Base-by-base conservation (phyloP, 345 rosid genomes). In the Gossypium herbaceum region DNA sequence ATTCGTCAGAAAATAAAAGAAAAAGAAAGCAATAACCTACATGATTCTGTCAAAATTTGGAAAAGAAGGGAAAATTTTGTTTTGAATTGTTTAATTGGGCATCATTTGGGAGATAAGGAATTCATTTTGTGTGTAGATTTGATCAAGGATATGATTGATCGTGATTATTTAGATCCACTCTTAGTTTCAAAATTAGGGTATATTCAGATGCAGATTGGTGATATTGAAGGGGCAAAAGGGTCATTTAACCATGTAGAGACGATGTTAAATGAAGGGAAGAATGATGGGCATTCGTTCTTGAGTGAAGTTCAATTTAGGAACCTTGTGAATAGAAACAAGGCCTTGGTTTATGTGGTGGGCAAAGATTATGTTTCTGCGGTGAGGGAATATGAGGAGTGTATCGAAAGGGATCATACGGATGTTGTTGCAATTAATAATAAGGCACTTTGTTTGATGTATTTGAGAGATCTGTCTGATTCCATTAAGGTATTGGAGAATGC, bases 151-250 rank as follows among this genome's bases (percentile, higher is more conserved):
- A 76, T 89, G 83, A 58, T 90, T 2, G 75, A 51, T 13, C 76
- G 83, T 12, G 86, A 81, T 77, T 82, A 79, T 6, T 74, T 81
- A 41, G 97, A 93, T 59, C 90, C 97, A 0, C 83, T 84, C 72
- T 29, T 87, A 79, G 54, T 93, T 11, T 95, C 97, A 22, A 93
- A 92, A 79, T 79, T 95, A 72, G 99, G 99, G 7, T 87, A 84
- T 82, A 83, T 93, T 48, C 98, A 91, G 73, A 84, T 95, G 97
- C 99, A 95, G 71, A 81, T 91, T 55, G 99, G 99, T 78, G 98
- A 95, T 75, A 41, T 93, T 44, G 90, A 87, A 55, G 98, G 96
- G 9, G 97, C 97, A 0, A 93, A 89, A 71, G 25, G 65, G 2
- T 87, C 97, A 0, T 95, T 95, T 52, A 58, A 54, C 58, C 74